Evolutionary conservation across 2,329 filamentous ascomycete species (phyloP), one percentile per base, ranked within the genome.

Genomic region (Alternaria viburni): DNA sequence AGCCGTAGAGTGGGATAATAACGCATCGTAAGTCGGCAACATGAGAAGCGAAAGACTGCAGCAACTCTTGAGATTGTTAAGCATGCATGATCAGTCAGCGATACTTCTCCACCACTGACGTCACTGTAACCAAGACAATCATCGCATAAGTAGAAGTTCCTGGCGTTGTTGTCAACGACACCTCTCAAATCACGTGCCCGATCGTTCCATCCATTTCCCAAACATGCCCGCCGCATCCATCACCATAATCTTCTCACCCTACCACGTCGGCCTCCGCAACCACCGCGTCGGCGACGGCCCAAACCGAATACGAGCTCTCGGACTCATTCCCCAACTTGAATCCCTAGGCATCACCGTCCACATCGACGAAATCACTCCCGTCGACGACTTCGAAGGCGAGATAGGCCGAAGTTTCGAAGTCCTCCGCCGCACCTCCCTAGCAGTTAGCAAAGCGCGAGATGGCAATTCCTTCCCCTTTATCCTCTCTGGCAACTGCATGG

Each of bases 361-460:
- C 21, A n/a, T 54, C 36, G 5, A 23, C 13, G 30, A 54, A 19
- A 19, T 54, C 21, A 0, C 52, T 0, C 71, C 68, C 0, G 79
- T 81, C 2, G 74, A 81, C 25, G 69, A 74, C 5, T 81, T 78
- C 21, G 79, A 82, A 46, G 80, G 81, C 50, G 81, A 82, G 15
- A 81, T 82, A 43, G 77, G 78, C 0, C 77, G 77, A 17, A 78
- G 73, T 17, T 83, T 82, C 44, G 81, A 82, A 54, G 19, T 83
- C 6, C 52, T 83, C 15, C 78, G 81, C 0, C 81, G 78, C 13
- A 77, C 74, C 19, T 80, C 81, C 2, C 59, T 30, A 4, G 69
- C 73, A 1, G 78, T 82, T 13, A 64, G 71, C 50, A 32, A 52
- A 15, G 50, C 19, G 3, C 13, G 30, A 30, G 19, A 13, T 15